These are phyloP conservation scores for Chrysophaeum taylorii DNA, from an alignment of 352 stramenopile species.

Conservation along the genomic window DNA sequence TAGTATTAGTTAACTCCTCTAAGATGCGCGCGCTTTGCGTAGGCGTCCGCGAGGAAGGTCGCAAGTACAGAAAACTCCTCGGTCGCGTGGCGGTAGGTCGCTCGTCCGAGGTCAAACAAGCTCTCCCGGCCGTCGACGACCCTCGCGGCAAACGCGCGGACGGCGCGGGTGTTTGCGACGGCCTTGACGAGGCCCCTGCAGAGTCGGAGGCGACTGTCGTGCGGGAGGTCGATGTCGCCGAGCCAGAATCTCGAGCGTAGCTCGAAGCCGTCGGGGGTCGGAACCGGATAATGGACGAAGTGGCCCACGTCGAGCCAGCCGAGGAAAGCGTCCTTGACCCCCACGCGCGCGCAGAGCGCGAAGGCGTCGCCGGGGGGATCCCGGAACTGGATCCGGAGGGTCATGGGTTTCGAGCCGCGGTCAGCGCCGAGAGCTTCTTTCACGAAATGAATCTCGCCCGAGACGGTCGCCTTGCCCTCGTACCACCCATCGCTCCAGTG, in stretches of 20 bases:
- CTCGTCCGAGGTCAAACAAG: neutral
- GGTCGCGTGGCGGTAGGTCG: neutral
- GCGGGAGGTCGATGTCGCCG: neutral
- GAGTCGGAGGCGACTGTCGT: neutral
- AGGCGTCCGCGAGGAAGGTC: neutral
- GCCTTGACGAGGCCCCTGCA: neutral
- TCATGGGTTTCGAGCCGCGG: neutral
- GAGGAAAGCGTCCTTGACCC: neutral
- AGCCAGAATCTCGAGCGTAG: neutral
- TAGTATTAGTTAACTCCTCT: no score
- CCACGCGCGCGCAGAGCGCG: neutral
- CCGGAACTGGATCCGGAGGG: neutral
- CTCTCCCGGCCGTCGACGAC: neutral
- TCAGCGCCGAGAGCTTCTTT: neutral
- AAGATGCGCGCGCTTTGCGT: no score
- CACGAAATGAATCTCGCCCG: neutral
- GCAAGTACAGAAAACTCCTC: neutral
- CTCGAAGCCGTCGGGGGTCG: neutral
- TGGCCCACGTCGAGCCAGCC: slow-evolving; percentile 11
- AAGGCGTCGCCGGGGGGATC: neutral
- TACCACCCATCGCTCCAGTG: neutral
- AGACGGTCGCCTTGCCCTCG: neutral
- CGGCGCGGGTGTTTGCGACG: neutral
- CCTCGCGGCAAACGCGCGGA: neutral
- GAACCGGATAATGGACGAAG: neutral